Base-by-base conservation (phyloP, 441 rosid species). In the Raphanus hybrid region DNA sequence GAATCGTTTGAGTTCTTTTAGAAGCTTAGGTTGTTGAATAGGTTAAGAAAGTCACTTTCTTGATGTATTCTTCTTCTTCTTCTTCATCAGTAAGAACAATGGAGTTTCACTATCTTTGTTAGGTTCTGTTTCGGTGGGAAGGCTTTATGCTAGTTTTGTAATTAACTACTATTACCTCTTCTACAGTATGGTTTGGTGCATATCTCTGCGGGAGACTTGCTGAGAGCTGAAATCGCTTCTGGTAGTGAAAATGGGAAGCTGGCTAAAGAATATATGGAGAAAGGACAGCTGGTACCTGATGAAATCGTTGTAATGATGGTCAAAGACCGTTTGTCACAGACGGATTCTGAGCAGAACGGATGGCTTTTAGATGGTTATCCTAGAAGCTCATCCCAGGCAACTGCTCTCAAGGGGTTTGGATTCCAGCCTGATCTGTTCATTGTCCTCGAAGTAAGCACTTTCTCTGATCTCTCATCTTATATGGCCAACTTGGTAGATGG, bases 321-420 rank as follows among this genome's bases (percentile, higher is more conserved):
- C 58, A 94, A 88, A 87, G 92, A 90, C 27, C 92, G 97, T 34
- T 78, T 94, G 18, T 75, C 78, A 16, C 91, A 85, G 86, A 84
- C 88, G 9, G 97, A 94, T 85, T 87, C 97, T 74, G 80, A 78
- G 73, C 84, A 88, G 82, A 89, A 85, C 9, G 99, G 99, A 43
- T 94, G 99, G 99, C 96, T 94, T 83, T 82, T 94, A 78, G 99
- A 94, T 91, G 99, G 99, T 81, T 94, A 90, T 43, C 99, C 99
- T 41, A 85, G 97, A 83, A 94, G 99, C 84, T 80, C 77, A 77
- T 91, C 96, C 3, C 99, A 94, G 85, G 97, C 97, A 55, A 85
- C 83, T 70, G 98, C 93, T 86, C 87, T 94, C n/a, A 79, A 82
- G 80, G 85, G 85, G 14, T 87, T 66, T 78, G 91, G 93, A 27